Percentiles rank a stretch among this genome's conserved stretches.
phyloP scores from a whole-genome alignment of 2,329 filamentous ascomycete genomes.

The Colletotrichum sp. region DNA sequence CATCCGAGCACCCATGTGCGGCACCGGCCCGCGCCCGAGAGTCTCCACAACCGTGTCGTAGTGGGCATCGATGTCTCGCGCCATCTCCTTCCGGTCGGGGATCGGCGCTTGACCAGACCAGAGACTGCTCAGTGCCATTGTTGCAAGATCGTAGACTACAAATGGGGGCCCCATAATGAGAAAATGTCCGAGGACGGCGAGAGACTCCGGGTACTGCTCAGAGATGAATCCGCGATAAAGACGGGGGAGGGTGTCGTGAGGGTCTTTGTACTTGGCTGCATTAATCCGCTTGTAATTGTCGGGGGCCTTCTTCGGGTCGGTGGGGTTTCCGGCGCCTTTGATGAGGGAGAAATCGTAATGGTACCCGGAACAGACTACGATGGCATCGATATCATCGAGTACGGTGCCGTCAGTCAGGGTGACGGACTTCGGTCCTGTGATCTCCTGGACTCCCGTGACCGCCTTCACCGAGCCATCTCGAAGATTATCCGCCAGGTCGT shows the following conservation, averaged over 20 bases:
- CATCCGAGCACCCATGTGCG: slow-evolving; percentile 28
- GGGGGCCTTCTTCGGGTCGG: slow-evolving; percentile 28
- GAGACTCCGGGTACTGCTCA: slow-evolving; percentile 34
- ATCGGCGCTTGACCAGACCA: slow-evolving; percentile 31
- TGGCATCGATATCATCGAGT: slow-evolving; percentile 35
- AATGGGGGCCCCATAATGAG: slow-evolving; percentile 30
- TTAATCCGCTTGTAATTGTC: slow-evolving; percentile 28
- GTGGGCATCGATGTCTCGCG: slow-evolving; percentile 31
- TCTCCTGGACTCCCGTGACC: slow-evolving; percentile 30
- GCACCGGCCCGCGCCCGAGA: slow-evolving; percentile 28
- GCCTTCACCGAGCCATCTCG: slow-evolving; percentile 29
- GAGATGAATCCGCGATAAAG: slow-evolving; percentile 35
- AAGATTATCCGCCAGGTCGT: slow-evolving; percentile 32
- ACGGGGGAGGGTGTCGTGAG: slow-evolving; percentile 29
- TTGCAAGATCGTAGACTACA: slow-evolving; percentile 31
- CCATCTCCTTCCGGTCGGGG: slow-evolving; percentile 25
- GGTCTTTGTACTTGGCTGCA: slow-evolving; percentile 24
- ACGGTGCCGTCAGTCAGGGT: slow-evolving; percentile 32
- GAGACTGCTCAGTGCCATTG: slow-evolving; percentile 33
- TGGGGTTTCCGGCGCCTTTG: slow-evolving; percentile 31
- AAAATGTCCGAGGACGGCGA: slow-evolving; percentile 33
- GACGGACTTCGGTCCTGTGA: slow-evolving; percentile 33
- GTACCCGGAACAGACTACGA: slow-evolving; percentile 38
- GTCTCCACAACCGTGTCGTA: slow-evolving; percentile 26
- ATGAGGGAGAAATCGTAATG: slow-evolving; percentile 32